Evolutionary conservation across 768 basidiomycete genomes (phyloP).

Genomic region (Kwoniella sp.): DNA sequence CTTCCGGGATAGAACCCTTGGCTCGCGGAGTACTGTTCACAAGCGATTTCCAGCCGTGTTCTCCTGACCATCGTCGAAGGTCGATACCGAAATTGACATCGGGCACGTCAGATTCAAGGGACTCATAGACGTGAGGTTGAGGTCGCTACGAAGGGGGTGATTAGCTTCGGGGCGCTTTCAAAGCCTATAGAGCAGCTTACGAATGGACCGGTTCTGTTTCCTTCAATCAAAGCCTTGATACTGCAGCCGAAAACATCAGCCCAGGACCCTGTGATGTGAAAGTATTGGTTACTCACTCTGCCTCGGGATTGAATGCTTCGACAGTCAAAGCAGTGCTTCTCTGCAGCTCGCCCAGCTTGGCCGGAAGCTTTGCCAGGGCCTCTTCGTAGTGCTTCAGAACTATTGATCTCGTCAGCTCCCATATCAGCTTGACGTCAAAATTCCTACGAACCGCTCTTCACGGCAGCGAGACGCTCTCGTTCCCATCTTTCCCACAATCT

Average conservation of each 20-base stretch:
- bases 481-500: slow-evolving; percentile 82
- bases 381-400: slow-evolving; percentile 84
- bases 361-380: slow-evolving; percentile 67
- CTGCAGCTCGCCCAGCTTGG: slow-evolving; percentile 61
- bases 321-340: slow-evolving; percentile 71
- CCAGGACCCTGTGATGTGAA: slow-evolving; percentile 33
- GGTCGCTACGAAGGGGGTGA: slow-evolving; percentile 55
- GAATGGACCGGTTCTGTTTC: slow-evolving; percentile 90
- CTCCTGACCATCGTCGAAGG: slow-evolving; percentile 77
- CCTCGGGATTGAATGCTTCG: slow-evolving; percentile 80
- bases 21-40: slow-evolving; percentile 53
- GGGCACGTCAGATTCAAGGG: slow-evolving; percentile 65
- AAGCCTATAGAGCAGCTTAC: slow-evolving; percentile 4
- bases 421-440: neutral
- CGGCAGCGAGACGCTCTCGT: slow-evolving; percentile 69
- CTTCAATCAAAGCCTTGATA: slow-evolving; percentile 71
- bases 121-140: slow-evolving; percentile 66
- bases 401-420: slow-evolving; percentile 35
- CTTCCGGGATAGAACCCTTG: slow-evolving; percentile 63
- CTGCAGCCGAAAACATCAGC: slow-evolving; percentile 7
- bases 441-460: slow-evolving; percentile 66
- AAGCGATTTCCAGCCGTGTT: slow-evolving; percentile 62
- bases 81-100: slow-evolving; percentile 91
- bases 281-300: slow-evolving; percentile 54
- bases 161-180: neutral